Evolutionary conservation across 768 basidiomycete genomes (phyloP), one percentile per base, ranked within the genome.

Genomic region (Grammothele lineata): DNA sequence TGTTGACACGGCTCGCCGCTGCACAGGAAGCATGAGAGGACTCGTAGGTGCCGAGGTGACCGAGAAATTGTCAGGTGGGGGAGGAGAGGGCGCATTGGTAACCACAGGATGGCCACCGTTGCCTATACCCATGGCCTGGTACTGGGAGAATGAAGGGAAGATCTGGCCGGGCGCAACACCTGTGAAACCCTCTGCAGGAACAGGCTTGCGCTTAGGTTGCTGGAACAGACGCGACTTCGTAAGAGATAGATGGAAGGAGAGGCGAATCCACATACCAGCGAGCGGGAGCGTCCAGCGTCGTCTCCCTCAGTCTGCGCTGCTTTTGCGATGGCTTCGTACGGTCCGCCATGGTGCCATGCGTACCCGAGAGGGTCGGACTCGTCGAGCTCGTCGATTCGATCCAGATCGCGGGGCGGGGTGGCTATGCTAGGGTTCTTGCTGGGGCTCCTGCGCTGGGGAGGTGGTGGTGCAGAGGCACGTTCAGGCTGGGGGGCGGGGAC

Each of bases 341-440:
- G 86, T 0, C 86, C 82, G 25, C 69, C 70, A 55, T 89, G 85
- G 59, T 89, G 87, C 51, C 83, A 66, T 15, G 71, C 63, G 7
- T 72, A 50, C 3, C 87, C 87, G 48, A 81, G 71, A 2, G 87
- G 85, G 62, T 81, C 84, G 5, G 79, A 77, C 60, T 87, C 85
- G 61, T 90, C 88, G 26, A 90, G 65, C 62, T 87, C 84, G 59
- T 91, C 87, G 51, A 91, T 83, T 24, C 74, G 72, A 66, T 89
- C 87, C 42, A 89, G 71, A 30, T 66, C 58, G 49, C 51, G 54
- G 36, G 61, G 52, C 40, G 57, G 52, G 14, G 64, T 51, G 11
- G 57, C 43, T 6, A 60, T 50, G 40, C 59, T 61, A 0, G 58
- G 58, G 25, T 61, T 60, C 45, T 62, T 57, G 39, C 54, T 55